These are phyloP conservation scores for Nicotiana knightiana DNA, from an alignment of 257 asterid genomes.

Conservation along the genomic window DNA sequence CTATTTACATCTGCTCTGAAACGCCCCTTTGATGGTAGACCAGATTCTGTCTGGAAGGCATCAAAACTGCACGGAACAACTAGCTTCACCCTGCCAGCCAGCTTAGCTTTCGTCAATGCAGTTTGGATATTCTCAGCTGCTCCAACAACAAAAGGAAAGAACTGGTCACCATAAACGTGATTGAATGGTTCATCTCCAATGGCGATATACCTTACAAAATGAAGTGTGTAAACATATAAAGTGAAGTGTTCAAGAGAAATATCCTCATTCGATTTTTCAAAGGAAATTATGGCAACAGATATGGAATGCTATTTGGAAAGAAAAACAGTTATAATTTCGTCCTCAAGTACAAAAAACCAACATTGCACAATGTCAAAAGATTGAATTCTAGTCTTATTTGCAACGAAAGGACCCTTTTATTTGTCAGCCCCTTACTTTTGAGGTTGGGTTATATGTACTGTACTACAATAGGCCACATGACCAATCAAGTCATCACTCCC, in stretches of 20 bases:
- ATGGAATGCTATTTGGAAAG: background rate
- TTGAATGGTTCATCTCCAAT: slow-evolving; percentile 82
- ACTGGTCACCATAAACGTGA: slow-evolving; percentile 54
- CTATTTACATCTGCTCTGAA: slow-evolving; percentile 62
- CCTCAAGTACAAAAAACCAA: background rate
- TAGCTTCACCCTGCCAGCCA: slow-evolving; percentile 57
- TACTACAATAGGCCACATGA: background rate
- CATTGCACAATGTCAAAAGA: background rate
- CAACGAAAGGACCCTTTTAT: background rate
- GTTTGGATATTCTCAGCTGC: slow-evolving; percentile 69
- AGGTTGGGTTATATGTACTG: background rate
- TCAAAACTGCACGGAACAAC: slow-evolving; percentile 69
- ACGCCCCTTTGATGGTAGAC: slow-evolving; percentile 49
- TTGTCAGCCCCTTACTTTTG: background rate
- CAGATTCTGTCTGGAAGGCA: slow-evolving; percentile 48
- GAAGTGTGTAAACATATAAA: background rate
- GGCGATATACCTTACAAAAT: slow-evolving; percentile 51
- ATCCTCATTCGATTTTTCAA: background rate
- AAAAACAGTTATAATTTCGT: background rate
- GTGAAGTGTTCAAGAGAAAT: slow-evolving; percentile 1
- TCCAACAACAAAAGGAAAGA: slow-evolving; percentile 64
- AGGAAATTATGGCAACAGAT: background rate
- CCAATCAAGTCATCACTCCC: background rate
- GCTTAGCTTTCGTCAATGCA: slow-evolving; percentile 58
- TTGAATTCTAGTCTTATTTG: background rate